phyloP scores from a whole-genome alignment of 2,329 filamentous ascomycete species.

The Aspergillus jensenii region DNA sequence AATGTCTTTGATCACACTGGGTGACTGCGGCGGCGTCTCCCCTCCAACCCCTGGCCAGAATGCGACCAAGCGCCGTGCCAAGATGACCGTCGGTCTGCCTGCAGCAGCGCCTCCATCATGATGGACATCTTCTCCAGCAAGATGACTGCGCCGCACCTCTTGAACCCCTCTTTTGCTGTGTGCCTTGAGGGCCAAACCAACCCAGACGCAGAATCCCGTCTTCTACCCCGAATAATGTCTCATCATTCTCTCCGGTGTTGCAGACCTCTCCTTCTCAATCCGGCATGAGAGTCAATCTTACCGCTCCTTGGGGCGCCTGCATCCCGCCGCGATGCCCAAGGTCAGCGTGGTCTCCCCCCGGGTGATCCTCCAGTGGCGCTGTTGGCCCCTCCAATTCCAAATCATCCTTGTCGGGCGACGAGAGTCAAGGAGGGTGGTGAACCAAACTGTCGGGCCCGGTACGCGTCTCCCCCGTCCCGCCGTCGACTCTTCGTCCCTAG shows the following conservation, averaged over 20 bases:
- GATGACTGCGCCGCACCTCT: slow-evolving; percentile 17
- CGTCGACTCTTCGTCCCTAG: slow-evolving; percentile 8
- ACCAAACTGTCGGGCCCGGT: slow-evolving; percentile 29
- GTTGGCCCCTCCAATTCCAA: slow-evolving; percentile 11
- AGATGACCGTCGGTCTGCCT: slow-evolving; percentile 25
- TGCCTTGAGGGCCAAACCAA: background rate
- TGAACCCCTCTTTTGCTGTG: slow-evolving; percentile 4
- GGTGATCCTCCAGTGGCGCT: slow-evolving; percentile 4
- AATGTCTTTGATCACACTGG: background rate
- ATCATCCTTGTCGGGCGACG: background rate
- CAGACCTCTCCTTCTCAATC: background rate
- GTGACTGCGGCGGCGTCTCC: background rate
- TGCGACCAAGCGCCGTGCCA: slow-evolving; percentile 33
- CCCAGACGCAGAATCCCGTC: background rate
- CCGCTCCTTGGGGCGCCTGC: slow-evolving; percentile 9
- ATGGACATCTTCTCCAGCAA: slow-evolving; percentile 9
- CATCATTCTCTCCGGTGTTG: background rate
- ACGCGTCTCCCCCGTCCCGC: slow-evolving; percentile 12
- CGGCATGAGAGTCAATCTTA: slow-evolving; percentile 7
- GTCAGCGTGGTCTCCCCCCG: background rate
- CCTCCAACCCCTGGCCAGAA: slow-evolving; percentile 11
- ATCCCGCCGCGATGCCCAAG: slow-evolving; percentile 20
- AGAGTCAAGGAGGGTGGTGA: slow-evolving; percentile 14
- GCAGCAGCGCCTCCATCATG: slow-evolving; percentile 1
- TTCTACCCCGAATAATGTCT: background rate